Conservation (phyloP, 2,329 filamentous ascomycete species). For the Colletotrichum incanum region DNA sequence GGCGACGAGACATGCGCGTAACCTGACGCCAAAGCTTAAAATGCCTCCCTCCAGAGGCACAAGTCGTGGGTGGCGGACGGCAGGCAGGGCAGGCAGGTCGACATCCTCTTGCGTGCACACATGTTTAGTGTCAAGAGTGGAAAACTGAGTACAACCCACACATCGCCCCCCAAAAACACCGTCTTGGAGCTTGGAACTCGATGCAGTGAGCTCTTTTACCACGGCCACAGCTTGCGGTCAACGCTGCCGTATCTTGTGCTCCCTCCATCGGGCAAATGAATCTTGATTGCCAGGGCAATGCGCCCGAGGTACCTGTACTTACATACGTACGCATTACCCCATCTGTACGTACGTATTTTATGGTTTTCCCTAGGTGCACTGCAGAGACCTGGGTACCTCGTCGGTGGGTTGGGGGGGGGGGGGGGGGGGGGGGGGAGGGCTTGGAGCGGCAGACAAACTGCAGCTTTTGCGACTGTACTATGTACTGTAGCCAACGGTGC, state of each 20-base stretch:
- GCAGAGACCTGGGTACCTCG: conserved; percentile 21
- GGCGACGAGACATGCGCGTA: conserved; percentile 20
- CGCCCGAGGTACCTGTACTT: background rate
- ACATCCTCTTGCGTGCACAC: too few species aligned
- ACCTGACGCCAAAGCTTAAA: conserved; percentile 40
- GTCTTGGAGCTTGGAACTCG: background rate
- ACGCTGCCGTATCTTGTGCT: background rate
- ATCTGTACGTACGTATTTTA: conserved; percentile 9
- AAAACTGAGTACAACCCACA: background rate
- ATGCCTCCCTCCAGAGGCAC: background rate
- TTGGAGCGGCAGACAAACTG: conserved; percentile 28
- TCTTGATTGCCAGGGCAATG: background rate
- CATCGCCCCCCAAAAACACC: too few species aligned
- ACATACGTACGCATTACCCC: conserved; percentile 15
- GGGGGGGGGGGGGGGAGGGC: too few species aligned
- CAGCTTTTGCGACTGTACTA: conserved; percentile 11
- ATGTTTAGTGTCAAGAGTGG: background rate
- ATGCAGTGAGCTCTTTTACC: background rate
- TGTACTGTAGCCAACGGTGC: background rate
- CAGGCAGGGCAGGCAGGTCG: background rate
- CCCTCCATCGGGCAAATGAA: too few species aligned
- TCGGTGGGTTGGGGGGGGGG: too few species aligned
- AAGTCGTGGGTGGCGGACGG: background rate
- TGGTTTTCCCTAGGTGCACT: background rate
- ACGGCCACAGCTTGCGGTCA: background rate